Evolutionary conservation across 306 rosid genomes (phyloP).

Genomic region (Trifolium repens): DNA sequence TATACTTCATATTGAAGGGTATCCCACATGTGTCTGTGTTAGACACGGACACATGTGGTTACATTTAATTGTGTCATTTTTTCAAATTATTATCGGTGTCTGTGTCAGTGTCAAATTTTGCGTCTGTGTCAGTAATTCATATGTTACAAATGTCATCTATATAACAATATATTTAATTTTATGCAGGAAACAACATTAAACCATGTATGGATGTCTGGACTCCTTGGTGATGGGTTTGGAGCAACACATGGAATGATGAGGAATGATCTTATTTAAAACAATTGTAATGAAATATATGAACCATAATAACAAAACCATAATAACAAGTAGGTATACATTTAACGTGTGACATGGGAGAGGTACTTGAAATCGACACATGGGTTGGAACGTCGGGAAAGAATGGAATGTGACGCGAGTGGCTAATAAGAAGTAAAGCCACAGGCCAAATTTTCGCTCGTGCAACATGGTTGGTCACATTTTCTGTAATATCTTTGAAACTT

Average conservation of each 20-base stretch:
- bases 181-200: conserved; percentile 88
- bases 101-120: too few species aligned
- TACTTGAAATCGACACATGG: conserved; percentile 91
- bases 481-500: neutral
- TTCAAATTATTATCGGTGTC: too few species aligned
- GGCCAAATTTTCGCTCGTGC: conserved; percentile 77
- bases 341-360: conserved; percentile 78
- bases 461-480: conserved; percentile 58
- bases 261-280: conserved; percentile 62
- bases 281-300: neutral
- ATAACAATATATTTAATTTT: neutral
- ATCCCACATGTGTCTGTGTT: neutral
- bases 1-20: neutral
- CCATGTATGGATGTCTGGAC: conserved; percentile 97
- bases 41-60: neutral
- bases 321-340: conserved; percentile 28
- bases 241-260: conserved; percentile 93
- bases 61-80: neutral
- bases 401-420: conserved; percentile 93
- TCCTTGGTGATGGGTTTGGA: conserved; percentile 91
- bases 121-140: too few species aligned
- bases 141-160: too few species aligned
- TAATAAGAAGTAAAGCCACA: conserved; percentile 77
- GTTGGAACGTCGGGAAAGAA: conserved; percentile 96
- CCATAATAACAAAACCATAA: conserved; percentile 34